These are phyloP conservation scores for Canavalia ensiformis DNA, from an alignment of 306 rosid genomes.

Conservation along the genomic window DNA sequence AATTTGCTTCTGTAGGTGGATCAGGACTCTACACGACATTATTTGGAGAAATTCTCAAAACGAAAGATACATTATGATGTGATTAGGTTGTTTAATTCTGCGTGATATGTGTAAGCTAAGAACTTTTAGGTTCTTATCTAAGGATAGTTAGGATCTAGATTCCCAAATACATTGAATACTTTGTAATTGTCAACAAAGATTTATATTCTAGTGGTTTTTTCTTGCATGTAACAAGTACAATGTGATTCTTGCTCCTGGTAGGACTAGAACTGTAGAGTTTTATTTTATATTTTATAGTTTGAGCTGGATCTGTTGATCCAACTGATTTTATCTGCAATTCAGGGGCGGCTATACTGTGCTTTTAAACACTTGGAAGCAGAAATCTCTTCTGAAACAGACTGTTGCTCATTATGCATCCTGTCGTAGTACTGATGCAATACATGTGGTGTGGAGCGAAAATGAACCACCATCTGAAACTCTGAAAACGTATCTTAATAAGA, in stretches of 20 bases:
- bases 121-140: neutral
- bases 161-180: neutral
- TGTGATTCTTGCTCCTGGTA: constrained; percentile 10
- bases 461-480: constrained; percentile 54
- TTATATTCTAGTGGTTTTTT: neutral
- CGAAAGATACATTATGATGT: neutral
- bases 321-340: constrained; percentile 30
- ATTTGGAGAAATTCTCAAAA: neutral
- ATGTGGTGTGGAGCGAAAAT: constrained; percentile 61
- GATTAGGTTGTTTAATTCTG: neutral
- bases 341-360: constrained; percentile 71
- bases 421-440: constrained; percentile 47
- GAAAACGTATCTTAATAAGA: constrained; percentile 55
- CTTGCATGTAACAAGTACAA: neutral
- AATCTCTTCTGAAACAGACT: constrained; percentile 57
- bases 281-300: neutral
- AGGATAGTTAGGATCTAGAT: constrained; percentile 5
- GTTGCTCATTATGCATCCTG: constrained; percentile 66
- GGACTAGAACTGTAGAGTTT: constrained; percentile 2
- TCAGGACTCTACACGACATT: neutral
- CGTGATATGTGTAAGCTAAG: constrained; percentile 3
- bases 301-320: constrained; percentile 16
- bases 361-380: constrained; percentile 66
- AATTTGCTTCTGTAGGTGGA: neutral
- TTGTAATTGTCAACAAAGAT: neutral